phyloP scores from a whole-genome alignment of 1,284 basidiomycete genomes.

The Ceratobasidium theobromae region DNA sequence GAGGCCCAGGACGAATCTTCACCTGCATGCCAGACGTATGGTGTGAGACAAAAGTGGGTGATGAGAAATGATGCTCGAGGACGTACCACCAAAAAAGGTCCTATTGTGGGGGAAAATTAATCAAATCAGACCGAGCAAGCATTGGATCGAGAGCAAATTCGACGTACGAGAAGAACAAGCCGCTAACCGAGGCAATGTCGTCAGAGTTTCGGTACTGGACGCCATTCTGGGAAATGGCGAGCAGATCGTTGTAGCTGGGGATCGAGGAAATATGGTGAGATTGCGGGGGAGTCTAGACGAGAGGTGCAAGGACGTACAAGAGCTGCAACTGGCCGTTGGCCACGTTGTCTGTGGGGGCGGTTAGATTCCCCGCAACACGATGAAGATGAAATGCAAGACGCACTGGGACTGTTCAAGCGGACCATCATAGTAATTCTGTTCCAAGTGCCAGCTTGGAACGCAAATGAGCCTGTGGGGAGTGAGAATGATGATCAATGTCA shows the following conservation, averaged over 20 bases:
- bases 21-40: conserved; percentile 44
- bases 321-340: conserved; percentile 61
- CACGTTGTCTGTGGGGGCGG: conserved; percentile 42
- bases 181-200: conserved; percentile 53
- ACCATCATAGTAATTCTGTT: conserved; percentile 58
- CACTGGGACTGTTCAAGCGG: conserved; percentile 56
- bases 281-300: conserved; percentile 14
- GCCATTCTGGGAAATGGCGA: conserved; percentile 53
- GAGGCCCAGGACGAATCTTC: conserved; percentile 66
- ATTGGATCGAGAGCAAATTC: not conserved
- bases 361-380: conserved; percentile 7
- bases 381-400: not conserved
- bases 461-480: conserved; percentile 14
- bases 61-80: not conserved
- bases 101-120: conserved; percentile 42
- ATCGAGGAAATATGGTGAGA: not conserved
- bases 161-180: conserved; percentile 66
- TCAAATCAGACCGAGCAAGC: not conserved
- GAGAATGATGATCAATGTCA: conserved; percentile 39
- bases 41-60: not conserved
- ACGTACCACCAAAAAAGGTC: conserved; percentile 68
- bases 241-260: conserved; percentile 57
- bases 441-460: conserved; percentile 49
- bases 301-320: conserved; percentile 48
- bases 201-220: conserved; percentile 54